These are phyloP conservation scores for Fraxinus nigra DNA, from an alignment of 305 asterid species.

Conservation along the genomic window DNA sequence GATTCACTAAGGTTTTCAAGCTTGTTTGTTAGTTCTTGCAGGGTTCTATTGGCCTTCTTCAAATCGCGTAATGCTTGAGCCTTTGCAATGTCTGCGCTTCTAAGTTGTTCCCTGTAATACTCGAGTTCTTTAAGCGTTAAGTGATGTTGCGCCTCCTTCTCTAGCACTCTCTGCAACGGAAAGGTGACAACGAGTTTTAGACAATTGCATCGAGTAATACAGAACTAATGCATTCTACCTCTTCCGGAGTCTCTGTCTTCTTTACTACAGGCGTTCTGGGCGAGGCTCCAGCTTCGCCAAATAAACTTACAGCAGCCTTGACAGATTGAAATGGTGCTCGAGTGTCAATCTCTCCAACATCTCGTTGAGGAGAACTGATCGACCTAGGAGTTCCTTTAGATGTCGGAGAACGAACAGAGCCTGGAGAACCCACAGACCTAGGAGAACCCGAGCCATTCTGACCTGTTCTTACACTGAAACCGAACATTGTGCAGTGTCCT, in stretches of 20 bases:
- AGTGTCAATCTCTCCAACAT: slow-evolving; percentile 84
- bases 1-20: slow-evolving; percentile 73
- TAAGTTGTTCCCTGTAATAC: slow-evolving; percentile 57
- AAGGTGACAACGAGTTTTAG: neutral
- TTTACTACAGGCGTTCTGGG: slow-evolving; percentile 50
- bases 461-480: slow-evolving; percentile 50
- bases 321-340: slow-evolving; percentile 89
- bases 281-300: slow-evolving; percentile 59
- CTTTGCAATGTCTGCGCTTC: slow-evolving; percentile 47
- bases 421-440: slow-evolving; percentile 27
- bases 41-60: slow-evolving; percentile 55
- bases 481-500: slow-evolving; percentile 45
- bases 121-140: slow-evolving; percentile 64
- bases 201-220: neutral
- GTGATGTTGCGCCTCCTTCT: slow-evolving; percentile 84
- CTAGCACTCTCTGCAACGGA: slow-evolving; percentile 61
- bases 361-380: slow-evolving; percentile 51
- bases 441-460: slow-evolving; percentile 61
- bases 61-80: slow-evolving; percentile 59
- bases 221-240: slow-evolving; percentile 37
- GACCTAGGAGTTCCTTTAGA: slow-evolving; percentile 31
- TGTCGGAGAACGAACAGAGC: slow-evolving; percentile 32
- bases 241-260: slow-evolving; percentile 61
- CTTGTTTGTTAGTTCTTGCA: slow-evolving; percentile 72
- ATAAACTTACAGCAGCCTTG: slow-evolving; percentile 79